Conservation (phyloP, 768 basidiomycete species). For the Solioccasus polychromus region DNA sequence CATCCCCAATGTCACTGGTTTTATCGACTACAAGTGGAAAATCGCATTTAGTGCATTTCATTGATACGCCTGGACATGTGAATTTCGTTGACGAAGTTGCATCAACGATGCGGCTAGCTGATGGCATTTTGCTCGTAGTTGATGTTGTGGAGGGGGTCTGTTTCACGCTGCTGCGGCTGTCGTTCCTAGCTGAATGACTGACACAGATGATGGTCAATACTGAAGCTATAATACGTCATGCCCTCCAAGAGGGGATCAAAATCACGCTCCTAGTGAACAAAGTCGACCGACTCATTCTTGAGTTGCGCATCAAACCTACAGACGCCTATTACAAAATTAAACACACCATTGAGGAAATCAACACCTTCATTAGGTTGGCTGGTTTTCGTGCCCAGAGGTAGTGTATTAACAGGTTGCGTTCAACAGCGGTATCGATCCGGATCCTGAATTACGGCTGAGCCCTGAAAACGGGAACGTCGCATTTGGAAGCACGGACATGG, state of each 20-base stretch:
- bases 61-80: constrained; percentile 97
- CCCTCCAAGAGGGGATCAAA: constrained; percentile 83
- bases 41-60: constrained; percentile 88
- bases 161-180: constrained; percentile 10
- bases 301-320: constrained; percentile 89
- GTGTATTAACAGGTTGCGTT: neutral
- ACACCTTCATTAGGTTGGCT: constrained; percentile 86
- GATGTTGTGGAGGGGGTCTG: constrained; percentile 98
- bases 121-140: constrained; percentile 91
- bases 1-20: constrained; percentile 93
- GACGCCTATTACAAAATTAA: constrained; percentile 99
- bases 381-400: neutral
- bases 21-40: constrained; percentile 83
- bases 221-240: constrained; percentile 84
- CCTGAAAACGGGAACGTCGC: constrained; percentile 97
- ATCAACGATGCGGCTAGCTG: constrained; percentile 77
- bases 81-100: constrained; percentile 99
- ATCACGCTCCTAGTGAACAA: constrained; percentile 96
- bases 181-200: constrained; percentile 11
- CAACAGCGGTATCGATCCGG: constrained; percentile 75
- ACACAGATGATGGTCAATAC: constrained; percentile 87
- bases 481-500: constrained; percentile 96
- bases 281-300: constrained; percentile 94
- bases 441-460: constrained; percentile 83
- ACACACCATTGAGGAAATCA: constrained; percentile 98